Base-by-base conservation (phyloP, 176 grass and related monocot genomes). In the Puya raimondii region DNA sequence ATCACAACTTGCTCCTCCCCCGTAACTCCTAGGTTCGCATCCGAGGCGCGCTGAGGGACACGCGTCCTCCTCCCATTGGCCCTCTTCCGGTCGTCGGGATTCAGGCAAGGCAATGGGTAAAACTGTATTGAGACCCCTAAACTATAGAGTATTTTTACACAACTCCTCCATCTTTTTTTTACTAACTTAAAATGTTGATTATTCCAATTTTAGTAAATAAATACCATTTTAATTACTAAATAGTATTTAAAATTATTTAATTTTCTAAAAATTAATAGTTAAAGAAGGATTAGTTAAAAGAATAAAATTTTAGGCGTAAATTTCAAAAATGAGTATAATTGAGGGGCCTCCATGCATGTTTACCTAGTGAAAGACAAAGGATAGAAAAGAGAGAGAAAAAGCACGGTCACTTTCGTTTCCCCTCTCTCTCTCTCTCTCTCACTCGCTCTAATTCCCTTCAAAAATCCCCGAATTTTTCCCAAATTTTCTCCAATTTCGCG, bases 361-460 rank as follows among this genome's bases (percentile, higher is more conserved):
- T 42, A 42, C 33, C 4, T 5, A 42, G 6, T 4, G 33, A 42
- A 42, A 42, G 33, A 14, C 27, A 76, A 42, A 42, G 16, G 64
- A 77, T 52, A 59, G 49, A 76, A 76, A 49, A 70, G 75, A 78
- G 75, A 70, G 27, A 78, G 65, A 49, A 51, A 70, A 58, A 26
- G 53, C 21, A 71, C 20, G 10, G 59, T 23, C 57, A 64, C 22
- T 58, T 16, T 33, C 50, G 25, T 50, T 50, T 23, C 5, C 67
- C 21, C 63, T 21, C 64, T 47, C 64, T 29, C 26, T 20, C 64
- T 67, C 7, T 48, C 65, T 67, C 65, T 66, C 29, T 18, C 26
- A 42, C 9, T 33, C 65, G 10, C 9, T 42, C 6, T 67, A 48
- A 67, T 78, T 58, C 67, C 65, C 49, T 48, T 53, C 15, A 20